Evolutionary conservation across 2,329 filamentous ascomycete species (phyloP).

Genomic region (Arthrobotrys sphaeroides): DNA sequence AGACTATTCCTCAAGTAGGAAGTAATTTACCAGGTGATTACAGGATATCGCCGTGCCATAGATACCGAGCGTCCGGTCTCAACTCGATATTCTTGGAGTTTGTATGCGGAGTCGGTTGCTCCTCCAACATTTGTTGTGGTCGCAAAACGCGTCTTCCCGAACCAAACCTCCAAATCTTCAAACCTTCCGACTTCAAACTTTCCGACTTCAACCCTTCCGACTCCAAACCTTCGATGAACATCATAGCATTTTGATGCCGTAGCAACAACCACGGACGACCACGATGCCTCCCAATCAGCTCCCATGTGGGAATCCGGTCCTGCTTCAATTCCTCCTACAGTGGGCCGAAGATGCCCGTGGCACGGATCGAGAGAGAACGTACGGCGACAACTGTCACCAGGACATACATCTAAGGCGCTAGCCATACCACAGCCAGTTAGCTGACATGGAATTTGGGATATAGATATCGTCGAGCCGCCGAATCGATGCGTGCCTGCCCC

Average conservation of each 20-base stretch:
- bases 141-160: slow-evolving; percentile 28
- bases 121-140: slow-evolving; percentile 29
- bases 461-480: slow-evolving; percentile 79
- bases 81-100: neutral
- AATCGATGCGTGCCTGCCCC: slow-evolving; percentile 79
- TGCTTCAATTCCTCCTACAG: slow-evolving; percentile 78
- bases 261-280: neutral
- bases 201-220: neutral
- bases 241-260: neutral
- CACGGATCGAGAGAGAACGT: slow-evolving; percentile 41
- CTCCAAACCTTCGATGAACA: neutral
- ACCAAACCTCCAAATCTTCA: neutral
- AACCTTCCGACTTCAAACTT: neutral
- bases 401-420: no score
- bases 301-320: slow-evolving; percentile 73
- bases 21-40: no score
- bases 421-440: no score
- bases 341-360: slow-evolving; percentile 75
- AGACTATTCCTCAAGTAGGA: no score
- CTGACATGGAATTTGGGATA: neutral
- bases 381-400: neutral
- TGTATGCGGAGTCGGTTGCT: neutral
- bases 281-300: slow-evolving; percentile 19
- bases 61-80: no score
- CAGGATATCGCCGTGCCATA: no score